Conservation (phyloP, 768 basidiomycete species). For the Crepidotus variabilis region DNA sequence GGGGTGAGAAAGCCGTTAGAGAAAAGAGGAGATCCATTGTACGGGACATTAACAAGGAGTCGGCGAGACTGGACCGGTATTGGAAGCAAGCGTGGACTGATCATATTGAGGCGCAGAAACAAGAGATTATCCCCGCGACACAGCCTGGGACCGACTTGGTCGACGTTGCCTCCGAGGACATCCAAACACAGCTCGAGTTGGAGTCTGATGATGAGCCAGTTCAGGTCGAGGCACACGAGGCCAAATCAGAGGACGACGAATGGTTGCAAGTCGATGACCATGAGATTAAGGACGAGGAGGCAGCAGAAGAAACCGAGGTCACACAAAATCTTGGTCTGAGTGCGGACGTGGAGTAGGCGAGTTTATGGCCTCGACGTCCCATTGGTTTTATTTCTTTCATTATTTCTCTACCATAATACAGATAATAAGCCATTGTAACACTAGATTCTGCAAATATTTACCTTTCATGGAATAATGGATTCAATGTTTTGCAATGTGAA, state of each 20-base stretch:
- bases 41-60: conserved; percentile 56
- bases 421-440: no score
- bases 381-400: no score
- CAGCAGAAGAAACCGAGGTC: neutral
- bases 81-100: conserved; percentile 37
- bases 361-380: no score
- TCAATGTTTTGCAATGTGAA: no score
- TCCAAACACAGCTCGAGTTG: neutral
- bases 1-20: conserved; percentile 53
- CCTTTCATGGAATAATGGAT: no score
- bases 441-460: no score
- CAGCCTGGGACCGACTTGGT: neutral
- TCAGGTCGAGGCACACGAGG: neutral
- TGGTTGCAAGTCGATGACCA: neutral
- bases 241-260: neutral
- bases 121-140: neutral
- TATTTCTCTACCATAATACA: no score
- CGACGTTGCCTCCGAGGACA: neutral
- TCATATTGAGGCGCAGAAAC: conserved; percentile 16
- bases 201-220: neutral
- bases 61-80: conserved; percentile 44
- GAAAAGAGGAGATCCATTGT: conserved; percentile 49
- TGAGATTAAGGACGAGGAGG: neutral
- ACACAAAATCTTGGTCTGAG: neutral
- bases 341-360: no score